Base-by-base conservation (phyloP, 2,329 filamentous ascomycete species). In the Penicillium sp. region DNA sequence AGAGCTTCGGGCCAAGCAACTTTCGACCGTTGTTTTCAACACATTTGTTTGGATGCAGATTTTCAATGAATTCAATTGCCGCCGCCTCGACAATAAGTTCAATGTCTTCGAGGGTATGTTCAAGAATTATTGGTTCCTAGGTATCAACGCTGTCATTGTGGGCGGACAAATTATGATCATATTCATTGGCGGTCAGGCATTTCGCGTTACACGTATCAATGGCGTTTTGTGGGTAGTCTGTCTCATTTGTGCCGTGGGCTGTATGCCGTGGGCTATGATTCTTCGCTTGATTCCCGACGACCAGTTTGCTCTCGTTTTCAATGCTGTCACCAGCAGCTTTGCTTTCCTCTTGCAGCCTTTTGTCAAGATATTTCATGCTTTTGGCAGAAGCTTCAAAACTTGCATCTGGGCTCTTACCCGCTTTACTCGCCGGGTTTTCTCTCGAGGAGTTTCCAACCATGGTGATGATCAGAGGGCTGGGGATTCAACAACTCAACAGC, bases 41-140 rank as follows among this genome's bases (percentile, higher is more conserved):
- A 94, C 91, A 0, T 97, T 97, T 70, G 93, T 97, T 48, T 97
- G 93, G 93, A 97, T 97, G 92, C 93, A 97, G 67, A 95, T 97
- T 64, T 97, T 97, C 79, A 97, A 97, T 75, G 89, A 96, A 70
- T 90, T 95, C 83, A 97, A 97, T 79, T 96, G 96, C 76, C 90
- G 93, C 55, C 90, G 93, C 11, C 81, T 97, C 50, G 93, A 97
- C 73, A 97, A 97, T 75, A 84, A 86, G 51, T 92, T 96, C 81
- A 97, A 97, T 75, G 92, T 97, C 58, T 93, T 97, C 57, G 93
- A 97, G 70, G 91, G 91, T 50, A 83, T 97, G 55, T 82, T 82
- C 24, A 84, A 84, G 69, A 97, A 97, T 72, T 88, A 82, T 76
- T 96, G 95, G 81, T 97, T 97, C 77, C 83, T 95, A 38, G 83